Base-by-base conservation (phyloP, 2,329 filamentous ascomycete species). In the Phyllosticta citrichinensis region DNA sequence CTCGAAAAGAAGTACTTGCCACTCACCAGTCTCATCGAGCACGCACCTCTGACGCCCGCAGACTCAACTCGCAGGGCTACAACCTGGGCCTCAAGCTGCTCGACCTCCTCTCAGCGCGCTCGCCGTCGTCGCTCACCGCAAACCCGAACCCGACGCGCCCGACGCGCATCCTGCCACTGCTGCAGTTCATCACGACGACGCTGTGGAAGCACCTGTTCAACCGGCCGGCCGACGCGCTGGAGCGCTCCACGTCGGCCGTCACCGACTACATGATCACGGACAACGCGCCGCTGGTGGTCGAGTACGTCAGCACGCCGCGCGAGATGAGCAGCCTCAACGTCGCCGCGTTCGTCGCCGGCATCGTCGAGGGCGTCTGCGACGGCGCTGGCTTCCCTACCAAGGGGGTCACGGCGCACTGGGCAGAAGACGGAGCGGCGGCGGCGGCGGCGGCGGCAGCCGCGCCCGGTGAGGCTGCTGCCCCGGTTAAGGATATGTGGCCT, bases 201-300 rank as follows among this genome's bases (percentile, higher is more conserved):
- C 81, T 97, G 60, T 99, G 93, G 89, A 86, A 88, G 66, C 89
- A 96, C 74, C 87, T 99, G 56, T 99, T 99, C 75, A 86, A 85
- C 47, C 88, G 93, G 1, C 87, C 92, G 61, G 94, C 94, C 27
- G 93, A 97, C 76, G 88, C 91, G 19, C 85, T 99, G 62, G 94
- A 99, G 77, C 92, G 94, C 76, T 90, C 86, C 62, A 87, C 89
- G 9, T 84, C 87, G 58, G 93, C 91, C 58, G 87, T 90, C 9
- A 91, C 94, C 68, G 93, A 97, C 79, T 99, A 97, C 80, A 97
- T 99, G 93, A 94, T 99, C 68, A 90, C 92, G 68, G 94, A 99
- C 77, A 97, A 99, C 76, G 94, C 97, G 73, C 94, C 94, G 22
- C 81, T 97, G 57, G 93, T 97, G 50, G 97, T 97, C 75, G 87